These are phyloP conservation scores for Puccinia novopanici DNA, from an alignment of 1,284 basidiomycete genomes.

Conservation along the genomic window DNA sequence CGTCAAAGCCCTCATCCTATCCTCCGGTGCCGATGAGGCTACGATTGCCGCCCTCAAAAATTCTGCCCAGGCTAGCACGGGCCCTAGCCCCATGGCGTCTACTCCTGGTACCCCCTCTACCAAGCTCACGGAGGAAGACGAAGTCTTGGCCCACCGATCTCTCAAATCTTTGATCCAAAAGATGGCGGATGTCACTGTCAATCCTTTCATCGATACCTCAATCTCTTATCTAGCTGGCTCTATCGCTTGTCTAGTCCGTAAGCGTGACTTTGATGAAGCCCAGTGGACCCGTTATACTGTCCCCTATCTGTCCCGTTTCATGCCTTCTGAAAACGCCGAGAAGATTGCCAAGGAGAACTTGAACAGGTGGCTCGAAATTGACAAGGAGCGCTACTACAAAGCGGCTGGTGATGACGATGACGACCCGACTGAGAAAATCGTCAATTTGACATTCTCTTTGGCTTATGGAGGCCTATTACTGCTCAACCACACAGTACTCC, in stretches of 20 bases:
- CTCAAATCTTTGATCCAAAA: conserved; percentile 62
- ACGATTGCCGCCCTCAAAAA: conserved; percentile 55
- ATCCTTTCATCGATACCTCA: conserved; percentile 60
- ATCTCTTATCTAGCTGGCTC: conserved; percentile 74
- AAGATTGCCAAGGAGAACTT: conserved; percentile 68
- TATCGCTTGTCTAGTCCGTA: conserved; percentile 74
- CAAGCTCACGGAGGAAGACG: conserved; percentile 54
- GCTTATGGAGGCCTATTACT: conserved; percentile 94
- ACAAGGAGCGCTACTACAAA: conserved; percentile 64
- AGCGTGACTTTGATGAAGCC: conserved; percentile 68
- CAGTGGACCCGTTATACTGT: conserved; percentile 76
- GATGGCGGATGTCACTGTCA: conserved; percentile 55
- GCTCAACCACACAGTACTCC: conserved; percentile 90
- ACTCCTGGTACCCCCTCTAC: conserved; percentile 60
- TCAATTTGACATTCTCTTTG: conserved; percentile 89
- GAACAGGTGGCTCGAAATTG: conserved; percentile 74
- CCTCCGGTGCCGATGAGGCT: conserved; percentile 55
- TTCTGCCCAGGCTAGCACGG: conserved; percentile 32
- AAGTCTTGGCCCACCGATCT: conserved; percentile 63
- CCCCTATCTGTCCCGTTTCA: conserved; percentile 66
- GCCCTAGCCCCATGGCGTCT: conserved; percentile 66
- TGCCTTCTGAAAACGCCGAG: conserved; percentile 60
- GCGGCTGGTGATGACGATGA: conserved; percentile 74
- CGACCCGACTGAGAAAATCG: conserved; percentile 69
- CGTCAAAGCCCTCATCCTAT: conserved; percentile 47